These are phyloP conservation scores for Myriosclerotinia curreyana DNA, from an alignment of 2,329 filamentous ascomycete genomes.

Conservation along the genomic window DNA sequence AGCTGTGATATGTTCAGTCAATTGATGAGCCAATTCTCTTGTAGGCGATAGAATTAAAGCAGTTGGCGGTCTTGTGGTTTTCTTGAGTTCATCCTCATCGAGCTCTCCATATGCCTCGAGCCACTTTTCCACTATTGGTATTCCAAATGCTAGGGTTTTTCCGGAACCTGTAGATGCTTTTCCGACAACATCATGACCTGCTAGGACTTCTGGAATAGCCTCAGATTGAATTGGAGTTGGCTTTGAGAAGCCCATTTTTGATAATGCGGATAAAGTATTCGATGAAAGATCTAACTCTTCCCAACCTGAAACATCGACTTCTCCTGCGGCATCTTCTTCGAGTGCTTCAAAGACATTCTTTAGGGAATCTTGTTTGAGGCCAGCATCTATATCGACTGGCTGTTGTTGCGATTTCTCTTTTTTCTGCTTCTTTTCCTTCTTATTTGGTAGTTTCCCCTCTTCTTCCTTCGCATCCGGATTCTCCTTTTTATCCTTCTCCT, in stretches of 20 bases:
- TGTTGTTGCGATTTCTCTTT: constrained; percentile 36
- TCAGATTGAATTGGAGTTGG: constrained; percentile 80
- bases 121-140: constrained; percentile 87
- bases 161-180: constrained; percentile 96
- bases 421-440: constrained; percentile 36
- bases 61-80: constrained; percentile 52
- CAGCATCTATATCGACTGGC: constrained; percentile 24
- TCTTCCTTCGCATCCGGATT: constrained; percentile 28
- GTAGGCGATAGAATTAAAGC: constrained; percentile 88
- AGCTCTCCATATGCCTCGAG: constrained; percentile 51
- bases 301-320: constrained; percentile 77
- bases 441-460: constrained; percentile 23
- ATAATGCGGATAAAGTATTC: constrained; percentile 67
- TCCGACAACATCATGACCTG: constrained; percentile 86
- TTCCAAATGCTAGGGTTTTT: constrained; percentile 91
- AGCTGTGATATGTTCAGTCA: constrained; percentile 75
- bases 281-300: constrained; percentile 68
- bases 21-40: constrained; percentile 87
- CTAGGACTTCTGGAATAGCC: constrained; percentile 77
- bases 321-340: constrained; percentile 53
- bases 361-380: constrained; percentile 33
- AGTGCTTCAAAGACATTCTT: constrained; percentile 45
- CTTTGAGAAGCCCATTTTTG: constrained; percentile 72
- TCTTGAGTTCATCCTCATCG: constrained; percentile 40
- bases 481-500: constrained; percentile 24